Conservation (phyloP, 495 filamentous ascomycete species). For the Podospora conica region DNA sequence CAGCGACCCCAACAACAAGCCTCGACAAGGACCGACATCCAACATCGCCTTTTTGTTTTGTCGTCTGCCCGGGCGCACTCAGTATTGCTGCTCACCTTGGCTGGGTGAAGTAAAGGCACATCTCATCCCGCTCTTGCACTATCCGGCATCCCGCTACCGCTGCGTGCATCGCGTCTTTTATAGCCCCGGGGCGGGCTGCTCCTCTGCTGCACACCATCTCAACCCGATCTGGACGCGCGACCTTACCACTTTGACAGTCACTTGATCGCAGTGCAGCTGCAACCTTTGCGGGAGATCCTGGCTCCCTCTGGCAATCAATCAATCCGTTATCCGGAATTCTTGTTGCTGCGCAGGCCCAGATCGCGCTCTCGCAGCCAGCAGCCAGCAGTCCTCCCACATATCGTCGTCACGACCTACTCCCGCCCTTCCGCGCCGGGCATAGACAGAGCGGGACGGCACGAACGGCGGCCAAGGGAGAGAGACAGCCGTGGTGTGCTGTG, state of each 20-base stretch:
- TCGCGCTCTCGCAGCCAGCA: not conserved
- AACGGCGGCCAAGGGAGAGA: not conserved
- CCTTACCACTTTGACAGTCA: slow-evolving; percentile 27
- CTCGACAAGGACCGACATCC: not conserved
- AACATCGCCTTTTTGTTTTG: not conserved
- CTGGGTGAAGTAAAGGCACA: too few relatives aligned
- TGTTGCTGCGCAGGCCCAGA: slow-evolving; percentile 5
- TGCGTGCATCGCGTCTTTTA: not conserved
- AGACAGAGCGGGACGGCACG: not conserved
- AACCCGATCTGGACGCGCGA: slow-evolving; percentile 16
- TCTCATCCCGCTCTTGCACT: not conserved
- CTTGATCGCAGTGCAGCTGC: slow-evolving; percentile 32
- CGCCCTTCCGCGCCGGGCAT: not conserved
- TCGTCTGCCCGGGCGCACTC: too few relatives aligned
- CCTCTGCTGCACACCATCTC: slow-evolving; percentile 17
- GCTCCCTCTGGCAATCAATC: slow-evolving; percentile 3
- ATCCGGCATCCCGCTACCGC: not conserved
- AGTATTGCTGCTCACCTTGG: not conserved
- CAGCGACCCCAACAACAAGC: not conserved
- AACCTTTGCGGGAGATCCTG: slow-evolving; percentile 23
- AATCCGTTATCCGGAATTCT: not conserved
- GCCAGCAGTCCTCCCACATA: not conserved
- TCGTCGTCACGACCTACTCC: too few relatives aligned
- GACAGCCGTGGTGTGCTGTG: not conserved
- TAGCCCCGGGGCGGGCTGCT: not conserved